phyloP scores from a whole-genome alignment of 2,329 filamentous ascomycete species.

The Aciculosporium take region DNA sequence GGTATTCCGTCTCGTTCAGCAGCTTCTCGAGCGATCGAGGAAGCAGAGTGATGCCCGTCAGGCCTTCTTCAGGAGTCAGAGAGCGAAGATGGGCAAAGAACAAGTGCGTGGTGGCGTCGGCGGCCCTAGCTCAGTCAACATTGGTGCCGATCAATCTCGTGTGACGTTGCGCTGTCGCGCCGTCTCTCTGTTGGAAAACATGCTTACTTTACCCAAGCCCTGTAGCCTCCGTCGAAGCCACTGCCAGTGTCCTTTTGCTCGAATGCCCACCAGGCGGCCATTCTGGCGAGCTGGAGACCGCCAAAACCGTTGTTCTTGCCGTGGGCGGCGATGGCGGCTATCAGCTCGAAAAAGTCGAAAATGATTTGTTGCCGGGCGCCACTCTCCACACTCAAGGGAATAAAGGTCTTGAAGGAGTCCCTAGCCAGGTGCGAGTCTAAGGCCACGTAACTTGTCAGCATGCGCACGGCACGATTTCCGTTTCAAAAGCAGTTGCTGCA shows the following conservation, averaged over 20 bases:
- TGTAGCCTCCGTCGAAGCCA: slow-evolving; percentile 91
- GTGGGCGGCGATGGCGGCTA: slow-evolving; percentile 82
- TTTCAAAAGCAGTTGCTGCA: not conserved
- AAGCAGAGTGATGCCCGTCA: slow-evolving; percentile 69
- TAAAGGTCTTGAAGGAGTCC: slow-evolving; percentile 92
- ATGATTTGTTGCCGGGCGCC: slow-evolving; percentile 77
- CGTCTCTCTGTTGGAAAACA: not conserved
- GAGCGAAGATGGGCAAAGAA: slow-evolving; percentile 97
- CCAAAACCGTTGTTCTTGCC: slow-evolving; percentile 87
- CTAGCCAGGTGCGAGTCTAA: slow-evolving; percentile 80
- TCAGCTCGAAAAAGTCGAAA: slow-evolving; percentile 88
- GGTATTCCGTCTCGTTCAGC: slow-evolving; percentile 85
- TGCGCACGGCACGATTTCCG: too few species aligned
- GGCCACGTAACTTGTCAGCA: too few species aligned
- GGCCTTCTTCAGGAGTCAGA: slow-evolving; percentile 62
- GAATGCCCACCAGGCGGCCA: slow-evolving; percentile 98
- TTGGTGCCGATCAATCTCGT: slow-evolving; percentile 3
- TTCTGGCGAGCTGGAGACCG: slow-evolving; percentile 82
- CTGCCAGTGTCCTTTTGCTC: slow-evolving; percentile 76
- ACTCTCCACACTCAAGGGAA: slow-evolving; percentile 84
- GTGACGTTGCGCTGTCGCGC: too few species aligned
- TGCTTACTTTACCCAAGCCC: slow-evolving; percentile 56
- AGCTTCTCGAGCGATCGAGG: slow-evolving; percentile 85
- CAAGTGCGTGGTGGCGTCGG: slow-evolving; percentile 88
- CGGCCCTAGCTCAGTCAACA: slow-evolving; percentile 45